A percentile compares a stretch with the other conserved stretches of the same genome.
Evolutionary conservation across 2,329 filamentous ascomycete species (phyloP).

Genomic region (Monosporascus sp.): DNA sequence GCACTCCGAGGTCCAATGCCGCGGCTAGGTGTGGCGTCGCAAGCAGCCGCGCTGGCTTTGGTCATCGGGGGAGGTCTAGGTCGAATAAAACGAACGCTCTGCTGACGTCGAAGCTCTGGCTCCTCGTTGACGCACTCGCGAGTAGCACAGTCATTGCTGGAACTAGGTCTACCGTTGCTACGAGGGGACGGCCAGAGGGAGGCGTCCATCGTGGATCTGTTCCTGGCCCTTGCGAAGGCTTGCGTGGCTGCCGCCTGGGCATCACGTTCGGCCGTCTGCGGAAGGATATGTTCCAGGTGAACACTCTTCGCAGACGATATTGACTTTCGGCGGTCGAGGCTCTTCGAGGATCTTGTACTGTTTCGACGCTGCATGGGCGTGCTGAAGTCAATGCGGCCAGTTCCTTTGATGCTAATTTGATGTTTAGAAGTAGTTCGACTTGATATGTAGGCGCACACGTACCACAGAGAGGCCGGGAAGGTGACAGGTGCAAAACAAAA

Average conservation of each 20-base stretch:
- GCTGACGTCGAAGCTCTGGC: slow-evolving; percentile 34
- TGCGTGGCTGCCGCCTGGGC: slow-evolving; percentile 57
- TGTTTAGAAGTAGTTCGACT: not conserved
- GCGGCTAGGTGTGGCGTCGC: slow-evolving; percentile 1
- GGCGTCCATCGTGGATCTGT: slow-evolving; percentile 31
- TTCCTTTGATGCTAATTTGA: too few relatives aligned
- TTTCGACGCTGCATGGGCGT: slow-evolving; percentile 44
- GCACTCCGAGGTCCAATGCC: not conserved
- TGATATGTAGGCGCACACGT: not conserved
- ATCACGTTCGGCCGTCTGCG: slow-evolving; percentile 47
- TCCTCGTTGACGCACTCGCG: slow-evolving; percentile 13
- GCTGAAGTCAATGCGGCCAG: not conserved
- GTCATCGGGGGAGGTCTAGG: slow-evolving; percentile 3
- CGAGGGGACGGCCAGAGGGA: slow-evolving; percentile 29
- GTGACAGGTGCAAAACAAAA: slow-evolving; percentile 8
- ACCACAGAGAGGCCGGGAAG: not conserved
- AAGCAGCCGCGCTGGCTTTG: slow-evolving; percentile 1
- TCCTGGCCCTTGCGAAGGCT: slow-evolving; percentile 52
- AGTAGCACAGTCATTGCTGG: slow-evolving; percentile 9
- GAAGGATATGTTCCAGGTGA: slow-evolving; percentile 44
- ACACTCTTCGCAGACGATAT: slow-evolving; percentile 43
- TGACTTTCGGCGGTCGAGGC: slow-evolving; percentile 48
- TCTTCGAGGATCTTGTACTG: slow-evolving; percentile 37
- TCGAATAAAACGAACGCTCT: slow-evolving; percentile 51
- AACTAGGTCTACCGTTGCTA: slow-evolving; percentile 8